A percentile compares a stretch with the other conserved stretches of the same genome.
phyloP scores from a whole-genome alignment of 352 stramenopile genomes.

The Phytophthora litchii region DNA sequence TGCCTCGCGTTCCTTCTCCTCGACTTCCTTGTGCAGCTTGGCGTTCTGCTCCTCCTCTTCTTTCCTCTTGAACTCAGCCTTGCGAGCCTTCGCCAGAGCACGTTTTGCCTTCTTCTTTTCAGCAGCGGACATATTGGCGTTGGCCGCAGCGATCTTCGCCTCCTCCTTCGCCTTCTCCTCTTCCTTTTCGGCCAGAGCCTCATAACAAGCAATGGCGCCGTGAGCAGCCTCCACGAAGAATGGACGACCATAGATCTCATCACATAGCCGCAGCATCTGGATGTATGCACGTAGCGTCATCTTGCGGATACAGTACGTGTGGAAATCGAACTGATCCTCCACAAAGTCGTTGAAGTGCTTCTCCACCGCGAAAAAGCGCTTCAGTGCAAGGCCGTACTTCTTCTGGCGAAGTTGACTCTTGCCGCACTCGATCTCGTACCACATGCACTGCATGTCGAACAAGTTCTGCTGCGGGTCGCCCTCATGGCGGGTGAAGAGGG shows the following conservation, averaged over 20 bases:
- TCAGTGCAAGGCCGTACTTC: constrained; percentile 89
- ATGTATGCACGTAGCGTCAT: constrained; percentile 97
- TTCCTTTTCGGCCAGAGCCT: constrained; percentile 83
- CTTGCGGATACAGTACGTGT: constrained; percentile 98
- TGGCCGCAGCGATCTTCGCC: constrained; percentile 40
- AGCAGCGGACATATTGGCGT: constrained; percentile 91
- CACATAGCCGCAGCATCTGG: constrained; percentile 94
- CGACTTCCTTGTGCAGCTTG: constrained; percentile 78
- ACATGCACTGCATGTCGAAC: constrained; percentile 99
- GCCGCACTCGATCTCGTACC: constrained; percentile 96
- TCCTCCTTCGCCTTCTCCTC: constrained; percentile 40
- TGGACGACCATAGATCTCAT: constrained; percentile 90
- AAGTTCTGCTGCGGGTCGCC: constrained; percentile 97
- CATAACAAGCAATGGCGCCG: constrained; percentile 91
- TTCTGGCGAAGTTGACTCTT: constrained; percentile 63
- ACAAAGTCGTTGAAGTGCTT: constrained; percentile 98
- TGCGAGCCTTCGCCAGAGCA: constrained; percentile 88
- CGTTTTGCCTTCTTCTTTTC: constrained; percentile 94
- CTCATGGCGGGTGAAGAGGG: constrained; percentile 96
- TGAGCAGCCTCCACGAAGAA: constrained; percentile 91
- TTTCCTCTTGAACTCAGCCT: constrained; percentile 91
- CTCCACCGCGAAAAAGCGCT: constrained; percentile 95
- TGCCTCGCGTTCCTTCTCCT: constrained; percentile 72
- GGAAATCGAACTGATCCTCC: constrained; percentile 99
- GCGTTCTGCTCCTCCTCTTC: constrained; percentile 75